Conservation (phyloP, 2,329 filamentous ascomycete genomes). For the Thyridium curvatum region DNA sequence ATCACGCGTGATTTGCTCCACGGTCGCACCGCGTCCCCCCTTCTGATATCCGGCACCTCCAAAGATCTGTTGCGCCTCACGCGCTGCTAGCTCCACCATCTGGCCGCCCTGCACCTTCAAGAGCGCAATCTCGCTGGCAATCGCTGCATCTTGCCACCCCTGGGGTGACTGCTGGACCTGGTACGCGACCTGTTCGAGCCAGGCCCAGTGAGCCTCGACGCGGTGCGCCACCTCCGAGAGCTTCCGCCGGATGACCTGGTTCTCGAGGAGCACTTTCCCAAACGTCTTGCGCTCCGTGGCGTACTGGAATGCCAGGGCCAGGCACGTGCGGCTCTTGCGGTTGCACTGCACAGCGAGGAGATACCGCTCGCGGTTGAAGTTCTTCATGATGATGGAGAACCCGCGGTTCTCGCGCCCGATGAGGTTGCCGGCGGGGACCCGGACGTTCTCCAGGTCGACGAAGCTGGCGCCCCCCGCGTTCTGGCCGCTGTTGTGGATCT, state of each 20-base stretch:
- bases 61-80: slow-evolving; percentile 48
- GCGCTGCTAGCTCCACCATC: slow-evolving; percentile 40
- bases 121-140: slow-evolving; percentile 22
- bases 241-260: slow-evolving; percentile 54
- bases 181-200: slow-evolving; percentile 55
- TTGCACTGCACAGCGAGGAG: slow-evolving; percentile 50
- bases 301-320: slow-evolving; percentile 45
- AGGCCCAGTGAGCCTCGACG: slow-evolving; percentile 56
- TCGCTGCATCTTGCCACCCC: slow-evolving; percentile 28
- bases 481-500: slow-evolving; percentile 60
- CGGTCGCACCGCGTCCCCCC: slow-evolving; percentile 33
- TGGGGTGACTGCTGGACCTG: slow-evolving; percentile 5
- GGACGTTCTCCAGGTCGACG: slow-evolving; percentile 48
- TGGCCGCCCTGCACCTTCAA: slow-evolving; percentile 42
- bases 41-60: slow-evolving; percentile 46
- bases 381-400: slow-evolving; percentile 52
- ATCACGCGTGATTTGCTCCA: slow-evolving; percentile 49
- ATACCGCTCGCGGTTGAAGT: slow-evolving; percentile 55
- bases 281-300: slow-evolving; percentile 50
- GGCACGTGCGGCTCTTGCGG: slow-evolving; percentile 49
- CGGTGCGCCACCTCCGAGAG: slow-evolving; percentile 51
- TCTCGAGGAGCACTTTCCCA: slow-evolving; percentile 48
- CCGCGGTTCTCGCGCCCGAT: slow-evolving; percentile 48
- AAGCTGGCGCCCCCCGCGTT: slow-evolving; percentile 55
- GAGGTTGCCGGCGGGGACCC: slow-evolving; percentile 45